Conservation (phyloP, 2,329 filamentous ascomycete genomes). For the Alternaria dauci region DNA sequence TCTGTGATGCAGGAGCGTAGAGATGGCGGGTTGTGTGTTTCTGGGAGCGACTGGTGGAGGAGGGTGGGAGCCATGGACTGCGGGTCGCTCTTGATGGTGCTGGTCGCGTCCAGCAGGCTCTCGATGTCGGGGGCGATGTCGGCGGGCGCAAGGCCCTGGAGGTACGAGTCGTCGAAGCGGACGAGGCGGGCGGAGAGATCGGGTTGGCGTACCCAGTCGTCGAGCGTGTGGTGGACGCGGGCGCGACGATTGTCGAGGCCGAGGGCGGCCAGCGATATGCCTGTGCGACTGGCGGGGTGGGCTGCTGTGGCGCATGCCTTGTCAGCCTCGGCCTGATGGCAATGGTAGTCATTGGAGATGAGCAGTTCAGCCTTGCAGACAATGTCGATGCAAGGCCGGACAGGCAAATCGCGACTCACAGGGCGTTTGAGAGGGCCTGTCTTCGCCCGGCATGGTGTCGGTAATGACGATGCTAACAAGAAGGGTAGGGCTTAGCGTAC, state of each 20-base stretch:
- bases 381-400: background rate
- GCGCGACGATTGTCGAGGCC: constrained; percentile 29
- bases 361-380: constrained; percentile 19
- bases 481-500: constrained; percentile 24
- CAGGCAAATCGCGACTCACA: constrained; percentile 28
- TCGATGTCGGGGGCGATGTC: constrained; percentile 17
- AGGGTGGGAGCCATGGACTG: constrained; percentile 47
- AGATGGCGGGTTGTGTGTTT: constrained; percentile 32
- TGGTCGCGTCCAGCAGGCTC: constrained; percentile 23
- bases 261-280: constrained; percentile 30
- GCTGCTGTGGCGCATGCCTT: constrained; percentile 23
- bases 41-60: constrained; percentile 38
- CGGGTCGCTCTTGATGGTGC: constrained; percentile 13
- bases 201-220: constrained; percentile 37
- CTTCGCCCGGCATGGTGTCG: constrained; percentile 11
- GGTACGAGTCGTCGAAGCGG: constrained; percentile 22
- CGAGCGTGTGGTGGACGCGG: constrained; percentile 12
- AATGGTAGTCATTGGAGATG: constrained; percentile 12
- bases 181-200: constrained; percentile 41
- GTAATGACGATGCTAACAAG: constrained; percentile 8
- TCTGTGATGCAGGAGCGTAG: constrained; percentile 36
- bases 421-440: constrained; percentile 10
- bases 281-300: constrained; percentile 23
- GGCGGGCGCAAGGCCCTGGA: constrained; percentile 21
- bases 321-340: constrained; percentile 22